These are phyloP conservation scores for Microcos paniculata DNA, from an alignment of 345 rosid species.

Conservation along the genomic window DNA sequence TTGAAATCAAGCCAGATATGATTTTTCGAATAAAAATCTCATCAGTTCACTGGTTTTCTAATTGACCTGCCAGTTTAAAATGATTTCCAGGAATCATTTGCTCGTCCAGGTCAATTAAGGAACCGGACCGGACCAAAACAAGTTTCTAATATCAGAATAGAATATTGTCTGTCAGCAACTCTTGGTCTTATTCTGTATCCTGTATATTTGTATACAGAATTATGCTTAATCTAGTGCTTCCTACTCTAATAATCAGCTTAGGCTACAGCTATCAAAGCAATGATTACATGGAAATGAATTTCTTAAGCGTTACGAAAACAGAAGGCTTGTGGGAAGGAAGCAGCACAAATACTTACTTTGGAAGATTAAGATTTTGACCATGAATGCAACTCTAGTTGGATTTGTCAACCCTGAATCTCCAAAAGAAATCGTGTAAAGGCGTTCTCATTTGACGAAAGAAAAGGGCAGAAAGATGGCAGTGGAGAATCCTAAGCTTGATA, in stretches of 20 bases:
- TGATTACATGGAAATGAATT: neutral
- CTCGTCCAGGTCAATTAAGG: no score
- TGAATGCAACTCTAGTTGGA: constrained; percentile 8
- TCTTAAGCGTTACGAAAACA: constrained; percentile 4
- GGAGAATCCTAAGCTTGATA: constrained; percentile 62
- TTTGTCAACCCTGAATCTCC: constrained; percentile 29
- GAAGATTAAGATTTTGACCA: constrained; percentile 30
- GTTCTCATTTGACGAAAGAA: constrained; percentile 34
- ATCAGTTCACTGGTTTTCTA: no score
- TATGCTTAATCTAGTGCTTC: neutral
- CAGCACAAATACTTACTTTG: constrained; percentile 9
- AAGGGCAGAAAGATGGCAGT: constrained; percentile 34
- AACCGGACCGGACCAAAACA: no score
- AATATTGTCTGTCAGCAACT: neutral
- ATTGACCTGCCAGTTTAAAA: no score
- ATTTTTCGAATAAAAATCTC: no score
- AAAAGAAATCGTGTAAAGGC: constrained; percentile 34
- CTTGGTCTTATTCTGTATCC: neutral
- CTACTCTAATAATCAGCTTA: neutral
- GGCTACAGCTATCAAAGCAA: neutral
- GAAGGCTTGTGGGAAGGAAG: constrained; percentile 18
- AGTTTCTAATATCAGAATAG: neutral
- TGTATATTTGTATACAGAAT: neutral
- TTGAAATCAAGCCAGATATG: no score
- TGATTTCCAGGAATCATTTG: no score